phyloP scores from a whole-genome alignment of 163 green algal species.

The Scenedesmus sp. region DNA sequence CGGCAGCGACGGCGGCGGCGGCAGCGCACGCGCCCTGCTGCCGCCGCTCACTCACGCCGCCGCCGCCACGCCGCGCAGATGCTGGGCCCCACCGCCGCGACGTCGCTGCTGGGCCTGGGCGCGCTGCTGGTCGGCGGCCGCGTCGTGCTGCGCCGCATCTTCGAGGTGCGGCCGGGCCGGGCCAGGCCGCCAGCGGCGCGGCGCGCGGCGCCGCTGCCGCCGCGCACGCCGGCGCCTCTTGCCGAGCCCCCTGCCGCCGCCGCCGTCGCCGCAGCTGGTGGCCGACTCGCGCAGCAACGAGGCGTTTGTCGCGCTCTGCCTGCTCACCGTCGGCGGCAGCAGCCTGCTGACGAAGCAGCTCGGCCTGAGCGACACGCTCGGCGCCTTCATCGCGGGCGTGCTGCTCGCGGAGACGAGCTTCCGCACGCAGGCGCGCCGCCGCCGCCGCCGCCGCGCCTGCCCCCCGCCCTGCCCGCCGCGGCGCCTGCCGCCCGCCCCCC shows the following conservation, averaged over 20 bases:
- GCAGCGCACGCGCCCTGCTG: not conserved
- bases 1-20: not conserved
- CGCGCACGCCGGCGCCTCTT: not conserved
- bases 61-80: conserved; percentile 25
- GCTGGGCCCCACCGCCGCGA: conserved; percentile 76
- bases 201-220: not conserved
- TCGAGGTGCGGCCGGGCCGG: conserved; percentile 66
- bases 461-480: not conserved
- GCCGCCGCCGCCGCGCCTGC: not conserved
- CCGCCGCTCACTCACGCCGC: not conserved
- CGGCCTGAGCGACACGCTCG: conserved; percentile 93
- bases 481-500: not conserved
- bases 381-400: conserved; percentile 95
- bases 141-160: conserved; percentile 84
- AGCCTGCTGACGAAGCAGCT: conserved; percentile 82
- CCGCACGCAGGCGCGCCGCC: conserved; percentile 77
- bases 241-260: not conserved
- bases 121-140: conserved; percentile 84
- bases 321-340: conserved; percentile 92
- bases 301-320: conserved; percentile 93
- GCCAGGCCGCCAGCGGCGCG: not conserved
- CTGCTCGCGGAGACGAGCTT: conserved; percentile 95
- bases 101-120: conserved; percentile 81
- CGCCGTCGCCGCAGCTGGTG: conserved; percentile 58
- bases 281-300: conserved; percentile 83